Conservation (phyloP, 768 basidiomycete species). For the Termitomyces sp. region DNA sequence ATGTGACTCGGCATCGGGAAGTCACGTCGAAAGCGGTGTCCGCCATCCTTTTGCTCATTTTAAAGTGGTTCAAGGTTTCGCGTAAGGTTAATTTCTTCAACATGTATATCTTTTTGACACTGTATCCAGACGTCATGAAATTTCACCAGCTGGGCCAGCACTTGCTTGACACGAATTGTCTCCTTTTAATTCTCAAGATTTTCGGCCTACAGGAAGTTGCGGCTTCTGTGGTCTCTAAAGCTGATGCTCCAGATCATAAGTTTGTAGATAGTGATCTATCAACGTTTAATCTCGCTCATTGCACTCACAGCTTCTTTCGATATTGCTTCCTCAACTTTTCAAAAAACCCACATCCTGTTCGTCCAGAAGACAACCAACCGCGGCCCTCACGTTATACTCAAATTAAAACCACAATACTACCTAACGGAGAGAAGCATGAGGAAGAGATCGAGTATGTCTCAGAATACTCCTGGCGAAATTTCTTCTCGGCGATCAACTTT, state of each 20-base stretch:
- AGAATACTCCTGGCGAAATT: constrained; percentile 97
- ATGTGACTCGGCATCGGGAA: constrained; percentile 92
- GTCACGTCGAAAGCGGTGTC: constrained; percentile 97
- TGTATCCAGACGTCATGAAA: constrained; percentile 83
- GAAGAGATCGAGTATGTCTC: constrained; percentile 91
- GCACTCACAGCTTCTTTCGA: constrained; percentile 78
- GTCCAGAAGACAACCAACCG: constrained; percentile 62
- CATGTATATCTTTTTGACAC: not conserved
- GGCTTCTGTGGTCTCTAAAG: constrained; percentile 76
- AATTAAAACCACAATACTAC: constrained; percentile 49
- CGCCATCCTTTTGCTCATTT: constrained; percentile 79
- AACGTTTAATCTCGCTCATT: not conserved
- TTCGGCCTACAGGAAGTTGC: constrained; percentile 95
- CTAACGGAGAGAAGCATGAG: constrained; percentile 70
- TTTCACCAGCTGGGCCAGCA: constrained; percentile 97
- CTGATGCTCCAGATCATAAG: constrained; percentile 87
- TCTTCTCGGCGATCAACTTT: constrained; percentile 96
- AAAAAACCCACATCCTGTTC: constrained; percentile 50
- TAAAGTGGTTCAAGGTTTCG: constrained; percentile 99
- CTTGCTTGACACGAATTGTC: constrained; percentile 90
- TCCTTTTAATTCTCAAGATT: constrained; percentile 93
- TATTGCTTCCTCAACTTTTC: constrained; percentile 83
- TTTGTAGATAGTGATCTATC: constrained; percentile 21
- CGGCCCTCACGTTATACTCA: constrained; percentile 57
- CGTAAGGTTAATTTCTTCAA: constrained; percentile 49